Conservation (phyloP, 305 asterid genomes). For the Plantago coronopus region DNA sequence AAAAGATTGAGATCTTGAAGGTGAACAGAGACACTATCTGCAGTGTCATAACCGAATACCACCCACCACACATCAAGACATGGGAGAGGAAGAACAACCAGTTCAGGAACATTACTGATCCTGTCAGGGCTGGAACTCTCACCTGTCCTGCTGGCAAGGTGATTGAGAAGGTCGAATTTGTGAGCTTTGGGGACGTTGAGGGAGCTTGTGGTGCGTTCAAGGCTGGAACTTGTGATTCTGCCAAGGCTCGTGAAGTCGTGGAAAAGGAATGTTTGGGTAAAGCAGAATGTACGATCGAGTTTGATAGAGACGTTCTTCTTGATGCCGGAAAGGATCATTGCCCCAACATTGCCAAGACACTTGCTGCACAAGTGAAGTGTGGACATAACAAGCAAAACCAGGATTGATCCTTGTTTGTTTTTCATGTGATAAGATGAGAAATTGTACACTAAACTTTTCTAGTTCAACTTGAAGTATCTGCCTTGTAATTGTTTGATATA, state of each 20-base stretch:
- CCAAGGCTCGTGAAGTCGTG: slow-evolving; percentile 30
- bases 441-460: background rate
- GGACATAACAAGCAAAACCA: slow-evolving; percentile 15
- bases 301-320: slow-evolving; percentile 34
- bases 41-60: slow-evolving; percentile 48
- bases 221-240: slow-evolving; percentile 49
- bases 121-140: slow-evolving; percentile 42
- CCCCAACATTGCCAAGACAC: slow-evolving; percentile 41
- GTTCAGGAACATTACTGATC: slow-evolving; percentile 30
- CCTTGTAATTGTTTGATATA: no score
- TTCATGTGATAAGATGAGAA: background rate
- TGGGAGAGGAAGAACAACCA: slow-evolving; percentile 48
- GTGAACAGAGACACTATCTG: slow-evolving; percentile 85
- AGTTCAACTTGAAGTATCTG: no score
- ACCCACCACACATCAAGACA: slow-evolving; percentile 44
- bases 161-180: slow-evolving; percentile 52
- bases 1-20: slow-evolving; percentile 35
- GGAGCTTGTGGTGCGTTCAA: slow-evolving; percentile 66
- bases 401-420: background rate
- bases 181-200: slow-evolving; percentile 52
- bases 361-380: slow-evolving; percentile 66
- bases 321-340: slow-evolving; percentile 47
- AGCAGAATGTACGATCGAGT: slow-evolving; percentile 48
- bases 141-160: slow-evolving; percentile 44
- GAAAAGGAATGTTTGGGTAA: slow-evolving; percentile 71